These are phyloP conservation scores for Amyloporia xantha DNA, from an alignment of 768 basidiomycete species.

Conservation along the genomic window DNA sequence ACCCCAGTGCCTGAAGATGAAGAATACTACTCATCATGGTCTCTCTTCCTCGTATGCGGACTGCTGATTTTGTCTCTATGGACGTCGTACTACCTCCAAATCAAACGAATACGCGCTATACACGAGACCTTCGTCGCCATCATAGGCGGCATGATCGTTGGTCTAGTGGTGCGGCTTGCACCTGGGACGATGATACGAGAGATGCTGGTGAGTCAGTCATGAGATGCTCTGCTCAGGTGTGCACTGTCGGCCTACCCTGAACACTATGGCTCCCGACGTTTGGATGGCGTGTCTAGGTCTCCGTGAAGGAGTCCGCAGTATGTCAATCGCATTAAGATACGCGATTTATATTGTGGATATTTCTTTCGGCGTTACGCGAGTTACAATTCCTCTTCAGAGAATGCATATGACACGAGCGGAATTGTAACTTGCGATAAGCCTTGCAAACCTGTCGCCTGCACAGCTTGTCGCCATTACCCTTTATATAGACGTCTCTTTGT, in stretches of 20 bases:
- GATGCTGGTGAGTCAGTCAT: conserved; percentile 87
- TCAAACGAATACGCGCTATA: conserved; percentile 89
- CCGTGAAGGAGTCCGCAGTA: neutral
- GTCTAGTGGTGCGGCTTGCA: conserved; percentile 80
- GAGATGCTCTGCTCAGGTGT: neutral
- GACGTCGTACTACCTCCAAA: conserved; percentile 97
- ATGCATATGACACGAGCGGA: too few species aligned
- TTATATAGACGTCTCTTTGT: too few species aligned
- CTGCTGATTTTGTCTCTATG: conserved; percentile 91
- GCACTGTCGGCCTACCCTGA: too few species aligned
- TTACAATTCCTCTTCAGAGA: too few species aligned
- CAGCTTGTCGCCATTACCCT: too few species aligned
- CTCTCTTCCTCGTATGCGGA: conserved; percentile 86
- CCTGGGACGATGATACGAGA: conserved; percentile 94
- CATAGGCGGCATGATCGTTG: conserved; percentile 94
- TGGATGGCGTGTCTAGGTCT: neutral
- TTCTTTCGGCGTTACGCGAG: too few species aligned
- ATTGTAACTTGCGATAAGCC: too few species aligned
- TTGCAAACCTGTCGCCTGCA: too few species aligned
- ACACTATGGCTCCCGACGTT: neutral
- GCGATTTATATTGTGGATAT: too few species aligned
- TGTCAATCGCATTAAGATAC: too few species aligned
- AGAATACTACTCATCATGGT: conserved; percentile 90
- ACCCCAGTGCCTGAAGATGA: conserved; percentile 54
- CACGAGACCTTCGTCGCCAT: conserved; percentile 97